Percentiles rank a stretch among this genome's conserved stretches.
phyloP scores from a whole-genome alignment of 305 asterid species.

The Plantago coronopus region DNA sequence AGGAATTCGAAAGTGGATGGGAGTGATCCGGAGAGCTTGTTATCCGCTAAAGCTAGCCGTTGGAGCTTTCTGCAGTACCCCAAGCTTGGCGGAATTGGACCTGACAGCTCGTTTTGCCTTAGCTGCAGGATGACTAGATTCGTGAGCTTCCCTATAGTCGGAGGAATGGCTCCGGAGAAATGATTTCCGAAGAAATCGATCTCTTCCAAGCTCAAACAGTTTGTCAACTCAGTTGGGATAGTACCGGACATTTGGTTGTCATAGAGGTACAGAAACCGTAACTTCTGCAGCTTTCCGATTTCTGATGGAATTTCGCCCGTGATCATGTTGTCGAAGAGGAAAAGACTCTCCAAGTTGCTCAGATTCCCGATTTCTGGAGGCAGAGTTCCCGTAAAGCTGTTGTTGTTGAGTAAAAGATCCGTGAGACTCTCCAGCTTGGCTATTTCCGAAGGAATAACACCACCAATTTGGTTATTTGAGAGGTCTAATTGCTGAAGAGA shows the following conservation, averaged over 20 bases:
- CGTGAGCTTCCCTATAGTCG: constrained; percentile 64
- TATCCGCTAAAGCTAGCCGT: constrained; percentile 67
- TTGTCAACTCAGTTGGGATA: constrained; percentile 69
- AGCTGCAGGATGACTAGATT: constrained; percentile 58
- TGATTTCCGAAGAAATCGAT: constrained; percentile 78
- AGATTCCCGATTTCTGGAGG: constrained; percentile 71
- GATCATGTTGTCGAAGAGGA: constrained; percentile 65
- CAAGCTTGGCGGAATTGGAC: constrained; percentile 66
- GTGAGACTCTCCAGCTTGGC: constrained; percentile 52
- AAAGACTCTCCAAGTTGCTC: constrained; percentile 45
- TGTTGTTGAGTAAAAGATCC: constrained; percentile 82
- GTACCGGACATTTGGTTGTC: constrained; percentile 76
- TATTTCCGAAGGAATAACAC: constrained; percentile 46
- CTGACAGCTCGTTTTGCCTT: constrained; percentile 74
- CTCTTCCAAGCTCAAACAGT: constrained; percentile 55
- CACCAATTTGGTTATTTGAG: constrained; percentile 57
- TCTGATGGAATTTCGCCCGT: constrained; percentile 61
- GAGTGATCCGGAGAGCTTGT: constrained; percentile 66
- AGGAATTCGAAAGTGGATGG: constrained; percentile 68
- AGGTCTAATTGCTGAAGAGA: constrained; percentile 64
- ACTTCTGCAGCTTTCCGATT: constrained; percentile 59
- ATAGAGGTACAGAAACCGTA: constrained; percentile 52
- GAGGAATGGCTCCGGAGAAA: constrained; percentile 68
- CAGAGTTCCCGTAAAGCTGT: constrained; percentile 60
- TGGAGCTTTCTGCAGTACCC: constrained; percentile 81